A percentile compares a stretch with the other conserved stretches of the same genome.
Evolutionary conservation across 495 filamentous ascomycete species (phyloP).

Genomic region (Apiosordaria backusii): DNA sequence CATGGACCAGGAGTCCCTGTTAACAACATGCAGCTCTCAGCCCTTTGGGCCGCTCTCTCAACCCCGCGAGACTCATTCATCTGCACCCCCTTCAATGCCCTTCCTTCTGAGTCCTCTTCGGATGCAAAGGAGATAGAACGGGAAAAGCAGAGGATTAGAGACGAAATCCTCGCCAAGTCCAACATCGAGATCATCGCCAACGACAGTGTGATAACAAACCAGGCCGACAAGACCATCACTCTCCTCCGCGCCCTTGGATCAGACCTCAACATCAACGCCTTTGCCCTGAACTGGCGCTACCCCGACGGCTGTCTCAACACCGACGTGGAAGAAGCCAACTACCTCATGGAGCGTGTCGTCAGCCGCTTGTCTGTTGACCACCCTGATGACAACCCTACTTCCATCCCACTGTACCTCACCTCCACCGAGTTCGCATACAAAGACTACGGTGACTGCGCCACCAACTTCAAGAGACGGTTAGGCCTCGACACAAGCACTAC

Average conservation of each 20-base stretch:
- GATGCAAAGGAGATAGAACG: conserved; percentile 28
- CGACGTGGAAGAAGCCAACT: conserved; percentile 51
- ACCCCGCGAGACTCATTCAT: conserved; percentile 32
- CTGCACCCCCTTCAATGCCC: conserved; percentile 43
- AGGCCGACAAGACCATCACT: conserved; percentile 26
- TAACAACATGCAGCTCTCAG: conserved; percentile 35
- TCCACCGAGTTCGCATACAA: conserved; percentile 40
- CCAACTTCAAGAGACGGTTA: conserved; percentile 16
- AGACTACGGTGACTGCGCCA: conserved; percentile 40
- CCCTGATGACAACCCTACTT: conserved; percentile 35
- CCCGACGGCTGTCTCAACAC: conserved; percentile 37
- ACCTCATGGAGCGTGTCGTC: conserved; percentile 45
- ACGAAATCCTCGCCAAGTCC: conserved; percentile 36
- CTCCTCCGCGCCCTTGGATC: conserved; percentile 41
- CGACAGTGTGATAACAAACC: conserved; percentile 7
- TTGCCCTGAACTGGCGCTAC: conserved; percentile 43
- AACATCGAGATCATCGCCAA: conserved; percentile 33
- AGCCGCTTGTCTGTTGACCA: conserved; percentile 38
- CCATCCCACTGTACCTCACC: conserved; percentile 42
- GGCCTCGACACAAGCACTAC: conserved; percentile 5
- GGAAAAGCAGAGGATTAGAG: conserved; percentile 40
- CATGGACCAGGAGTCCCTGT: background rate
- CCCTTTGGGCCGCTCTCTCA: conserved; percentile 42
- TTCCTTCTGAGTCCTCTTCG: conserved; percentile 35
- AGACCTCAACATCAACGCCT: conserved; percentile 49